Evolutionary conservation across 2,329 filamentous ascomycete genomes (phyloP), one percentile per base, ranked within the genome.

Genomic region (Colletotrichum graminicola): DNA sequence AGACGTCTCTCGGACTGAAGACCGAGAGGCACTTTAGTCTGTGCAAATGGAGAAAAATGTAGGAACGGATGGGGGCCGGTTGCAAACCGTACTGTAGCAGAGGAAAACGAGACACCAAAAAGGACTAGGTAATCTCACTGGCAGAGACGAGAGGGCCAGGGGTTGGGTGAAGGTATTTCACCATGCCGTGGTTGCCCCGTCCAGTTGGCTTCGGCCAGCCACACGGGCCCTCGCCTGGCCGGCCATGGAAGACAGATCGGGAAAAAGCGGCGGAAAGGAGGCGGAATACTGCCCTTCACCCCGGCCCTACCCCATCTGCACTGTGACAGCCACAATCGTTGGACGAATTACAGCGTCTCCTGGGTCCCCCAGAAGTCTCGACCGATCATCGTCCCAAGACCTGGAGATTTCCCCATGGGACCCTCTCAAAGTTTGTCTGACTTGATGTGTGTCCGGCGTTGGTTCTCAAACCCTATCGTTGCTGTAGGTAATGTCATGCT

Each of bases 291-390:
- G 14, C 2, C 10, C 16, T 26, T 32, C 29, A 59, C 32, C 68
- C 65, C 32, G 59, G 65, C 59, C 39, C 4, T 4, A 23, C 32
- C 32, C 29, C 64, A 29, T 52, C 7, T n/a, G 51, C 26, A 56
- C 23, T 41, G 41, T 62, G 57, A 45, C 51, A 52, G 52, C 52
- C 52, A 68, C 59, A 51, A 60, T 55, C 59, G 65, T 63, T 41
- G 10, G 68, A 68, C 68, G 65, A 71, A 71, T 68, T 52, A 68
- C 36, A 26, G 65, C 36, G 23, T 54, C 65, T 63, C 45, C 39
- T 60, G 55, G 64, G 54, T 64, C 34, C 68, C 68, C 68, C 68
- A 55, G 68, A 71, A 55, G 65, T 71, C 68, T 68, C 59, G 68
- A 71, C 68, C 68, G 65, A 60, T 59, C 65, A 47, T 68, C 54